A percentile compares a stretch with the other conserved stretches of the same genome.
phyloP scores from a whole-genome alignment of 192 early-diverging fungal genomes.

The Backusella mclennaniae region DNA sequence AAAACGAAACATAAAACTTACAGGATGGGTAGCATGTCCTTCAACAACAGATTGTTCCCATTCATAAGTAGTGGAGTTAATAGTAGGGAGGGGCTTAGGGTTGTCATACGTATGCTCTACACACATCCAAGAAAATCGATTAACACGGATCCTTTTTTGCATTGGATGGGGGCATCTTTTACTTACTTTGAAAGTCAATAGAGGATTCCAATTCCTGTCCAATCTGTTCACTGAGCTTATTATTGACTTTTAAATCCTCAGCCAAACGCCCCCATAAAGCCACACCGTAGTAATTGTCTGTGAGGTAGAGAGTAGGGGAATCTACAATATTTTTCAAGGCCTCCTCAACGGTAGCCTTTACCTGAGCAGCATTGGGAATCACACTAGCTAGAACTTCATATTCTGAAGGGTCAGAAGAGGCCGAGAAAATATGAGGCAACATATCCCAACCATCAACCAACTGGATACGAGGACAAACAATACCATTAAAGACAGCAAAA shows the following conservation, averaged over 20 bases:
- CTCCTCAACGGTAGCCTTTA: neutral
- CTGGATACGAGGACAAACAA: conserved; percentile 16
- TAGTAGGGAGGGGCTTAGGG: conserved; percentile 26
- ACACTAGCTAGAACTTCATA: neutral
- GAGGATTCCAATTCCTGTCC: conserved; percentile 55
- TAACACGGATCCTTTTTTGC: neutral
- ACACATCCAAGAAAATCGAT: neutral
- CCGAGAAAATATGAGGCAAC: conserved; percentile 23
- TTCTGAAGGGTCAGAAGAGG: neutral
- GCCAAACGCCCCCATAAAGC: conserved; percentile 49
- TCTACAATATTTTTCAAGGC: neutral
- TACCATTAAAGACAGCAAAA: conserved; percentile 9
- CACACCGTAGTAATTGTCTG: conserved; percentile 21
- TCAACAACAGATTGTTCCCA: conserved; percentile 69
- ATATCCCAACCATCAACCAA: conserved; percentile 39
- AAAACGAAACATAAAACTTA: conserved; percentile 14
- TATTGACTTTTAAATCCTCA: conserved; percentile 38
- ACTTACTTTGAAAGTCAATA: conserved; percentile 49
- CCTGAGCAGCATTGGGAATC: neutral
- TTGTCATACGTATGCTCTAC: conserved; percentile 37
- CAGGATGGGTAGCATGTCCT: conserved; percentile 68
- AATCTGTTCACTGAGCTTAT: conserved; percentile 34
- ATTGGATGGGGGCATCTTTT: conserved; percentile 1
- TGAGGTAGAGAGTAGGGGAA: neutral
- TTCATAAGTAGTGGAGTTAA: conserved; percentile 46